A percentile compares a stretch with the other conserved stretches of the same genome.
These are phyloP conservation scores for Spergularia marina DNA, from an alignment of 148 eudicot species.

Conservation along the genomic window DNA sequence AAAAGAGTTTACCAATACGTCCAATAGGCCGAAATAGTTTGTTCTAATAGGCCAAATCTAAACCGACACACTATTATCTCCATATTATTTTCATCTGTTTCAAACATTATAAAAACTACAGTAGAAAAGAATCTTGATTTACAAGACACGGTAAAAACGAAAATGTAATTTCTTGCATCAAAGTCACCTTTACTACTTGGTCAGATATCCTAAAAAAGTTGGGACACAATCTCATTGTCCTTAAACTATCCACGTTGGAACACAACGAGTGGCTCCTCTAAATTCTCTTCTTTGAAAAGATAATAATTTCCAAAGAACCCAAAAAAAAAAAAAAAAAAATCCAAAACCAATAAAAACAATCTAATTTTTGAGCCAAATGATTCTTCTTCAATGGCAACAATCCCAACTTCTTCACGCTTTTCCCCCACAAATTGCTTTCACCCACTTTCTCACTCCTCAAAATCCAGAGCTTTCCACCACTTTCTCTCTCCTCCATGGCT, in stretches of 20 bases:
- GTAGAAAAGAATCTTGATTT: no score
- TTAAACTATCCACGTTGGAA: slow-evolving; percentile 28
- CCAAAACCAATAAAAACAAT: no score
- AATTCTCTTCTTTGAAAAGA: slow-evolving; percentile 26
- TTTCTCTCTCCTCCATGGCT: slow-evolving; percentile 27
- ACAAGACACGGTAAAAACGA: neutral
- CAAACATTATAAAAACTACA: no score
- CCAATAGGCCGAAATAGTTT: no score
- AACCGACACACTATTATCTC: no score
- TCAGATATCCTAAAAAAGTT: slow-evolving; percentile 15
- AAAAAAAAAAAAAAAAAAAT: neutral
- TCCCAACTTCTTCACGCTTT: slow-evolving; percentile 21
- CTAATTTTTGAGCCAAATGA: neutral
- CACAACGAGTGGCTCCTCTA: slow-evolving; percentile 27
- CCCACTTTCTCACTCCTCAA: slow-evolving; percentile 17
- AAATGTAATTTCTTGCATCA: neutral
- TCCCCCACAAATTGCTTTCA: slow-evolving; percentile 21
- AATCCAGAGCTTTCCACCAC: slow-evolving; percentile 23
- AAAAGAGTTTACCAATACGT: no score
- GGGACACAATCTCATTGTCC: slow-evolving; percentile 19
- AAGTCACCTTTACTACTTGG: neutral
- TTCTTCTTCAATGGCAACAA: slow-evolving; percentile 34
- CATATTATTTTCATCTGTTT: no score
- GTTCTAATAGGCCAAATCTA: no score
- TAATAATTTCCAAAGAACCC: slow-evolving; percentile 23